Percentiles rank a stretch among this genome's conserved stretches.
These are phyloP conservation scores for Nicotiana rustica DNA, from an alignment of 305 asterid species.

Conservation along the genomic window DNA sequence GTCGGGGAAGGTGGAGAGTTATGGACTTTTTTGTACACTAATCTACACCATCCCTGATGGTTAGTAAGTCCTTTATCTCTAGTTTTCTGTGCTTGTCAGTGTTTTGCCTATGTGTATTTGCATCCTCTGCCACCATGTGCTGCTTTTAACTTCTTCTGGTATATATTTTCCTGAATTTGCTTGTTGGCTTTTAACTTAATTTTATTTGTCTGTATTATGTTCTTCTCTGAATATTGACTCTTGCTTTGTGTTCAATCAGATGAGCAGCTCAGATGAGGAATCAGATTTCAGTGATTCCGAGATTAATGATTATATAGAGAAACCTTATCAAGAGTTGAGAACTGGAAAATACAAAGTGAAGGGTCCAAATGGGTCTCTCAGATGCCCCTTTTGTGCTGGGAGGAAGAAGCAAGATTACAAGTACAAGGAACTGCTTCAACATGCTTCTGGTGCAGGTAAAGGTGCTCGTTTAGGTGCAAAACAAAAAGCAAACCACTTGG, in stretches of 20 bases:
- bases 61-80: background rate
- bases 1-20: background rate
- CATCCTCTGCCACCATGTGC: background rate
- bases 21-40: background rate
- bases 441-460: slow-evolving; percentile 81
- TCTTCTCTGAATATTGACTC: background rate
- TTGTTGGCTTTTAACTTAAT: background rate
- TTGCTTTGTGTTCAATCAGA: slow-evolving; percentile 45
- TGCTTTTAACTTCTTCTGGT: background rate
- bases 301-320: slow-evolving; percentile 66
- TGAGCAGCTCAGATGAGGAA: slow-evolving; percentile 84
- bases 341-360: slow-evolving; percentile 71
- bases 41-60: background rate
- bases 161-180: background rate
- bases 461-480: slow-evolving; percentile 66
- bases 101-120: background rate
- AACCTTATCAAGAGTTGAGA: slow-evolving; percentile 69
- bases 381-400: slow-evolving; percentile 93
- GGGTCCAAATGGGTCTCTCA: slow-evolving; percentile 74
- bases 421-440: slow-evolving; percentile 74
- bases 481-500: slow-evolving; percentile 75
- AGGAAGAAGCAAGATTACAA: slow-evolving; percentile 88
- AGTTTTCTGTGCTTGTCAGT: background rate
- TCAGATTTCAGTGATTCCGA: slow-evolving; percentile 90
- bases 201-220: background rate